A percentile compares a stretch with the other conserved stretches of the same genome.
Conservation (phyloP, 768 basidiomycete genomes). For the Pisolithus marmoratus region DNA sequence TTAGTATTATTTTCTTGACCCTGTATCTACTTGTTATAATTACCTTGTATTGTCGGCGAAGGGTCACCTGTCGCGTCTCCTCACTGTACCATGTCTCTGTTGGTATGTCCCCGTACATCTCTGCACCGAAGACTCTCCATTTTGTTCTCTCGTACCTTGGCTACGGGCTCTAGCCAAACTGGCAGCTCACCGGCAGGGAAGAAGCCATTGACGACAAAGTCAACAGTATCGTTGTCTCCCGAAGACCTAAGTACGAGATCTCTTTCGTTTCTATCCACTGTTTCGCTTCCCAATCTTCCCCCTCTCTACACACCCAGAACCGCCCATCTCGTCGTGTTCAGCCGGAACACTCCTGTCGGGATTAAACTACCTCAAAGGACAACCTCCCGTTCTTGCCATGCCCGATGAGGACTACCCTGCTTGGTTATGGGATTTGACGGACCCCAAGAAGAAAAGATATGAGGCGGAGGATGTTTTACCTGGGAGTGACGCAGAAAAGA, state of each 20-base stretch:
- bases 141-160: slow-evolving; percentile 10
- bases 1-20: not conserved
- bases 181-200: slow-evolving; percentile 1
- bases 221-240: not conserved
- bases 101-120: slow-evolving; percentile 9
- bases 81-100: slow-evolving; percentile 13
- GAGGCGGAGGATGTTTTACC: slow-evolving; percentile 60
- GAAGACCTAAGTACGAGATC: slow-evolving; percentile 20
- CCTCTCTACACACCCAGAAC: too few species aligned
- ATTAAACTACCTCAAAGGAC: slow-evolving; percentile 76
- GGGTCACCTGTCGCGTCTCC: too few species aligned
- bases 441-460: slow-evolving; percentile 42
- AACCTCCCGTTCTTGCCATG: slow-evolving; percentile 67
- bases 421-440: slow-evolving; percentile 81
- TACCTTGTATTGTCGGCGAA: too few species aligned
- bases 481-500: slow-evolving; percentile 59
- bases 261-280: too few species aligned
- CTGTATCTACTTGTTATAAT: too few species aligned
- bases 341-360: slow-evolving; percentile 76
- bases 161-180: not conserved
- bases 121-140: slow-evolving; percentile 8
- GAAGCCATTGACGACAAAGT: not conserved
- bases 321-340: slow-evolving; percentile 55
- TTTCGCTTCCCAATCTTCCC: not conserved
- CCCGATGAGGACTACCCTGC: slow-evolving; percentile 82